Conservation (phyloP, 176 grass and related monocot genomes). For the Avena eriantha region DNA sequence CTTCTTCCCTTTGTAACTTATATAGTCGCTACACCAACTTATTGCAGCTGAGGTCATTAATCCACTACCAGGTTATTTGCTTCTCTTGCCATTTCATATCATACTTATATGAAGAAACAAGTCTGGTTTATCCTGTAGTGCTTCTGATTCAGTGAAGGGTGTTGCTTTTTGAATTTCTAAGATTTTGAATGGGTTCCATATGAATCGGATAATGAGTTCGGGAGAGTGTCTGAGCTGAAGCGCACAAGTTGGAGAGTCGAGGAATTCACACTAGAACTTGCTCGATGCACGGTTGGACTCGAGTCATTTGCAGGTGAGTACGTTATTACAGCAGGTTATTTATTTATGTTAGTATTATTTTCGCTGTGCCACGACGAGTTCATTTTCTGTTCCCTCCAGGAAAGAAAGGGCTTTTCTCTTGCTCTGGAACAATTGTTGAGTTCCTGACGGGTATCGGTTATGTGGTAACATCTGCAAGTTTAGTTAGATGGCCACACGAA, state of each 20-base stretch:
- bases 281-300: slow-evolving; percentile 37
- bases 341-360: slow-evolving; percentile 18
- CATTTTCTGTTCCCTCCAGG: not conserved
- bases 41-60: slow-evolving; percentile 22
- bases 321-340: not conserved
- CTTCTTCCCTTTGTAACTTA: not conserved
- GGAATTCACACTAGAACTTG: slow-evolving; percentile 30
- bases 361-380: not conserved
- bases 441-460: not conserved
- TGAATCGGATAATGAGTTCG: slow-evolving; percentile 31
- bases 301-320: slow-evolving; percentile 27
- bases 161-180: slow-evolving; percentile 6
- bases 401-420: slow-evolving; percentile 15
- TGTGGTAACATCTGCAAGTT: slow-evolving; percentile 41
- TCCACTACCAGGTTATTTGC: slow-evolving; percentile 19
- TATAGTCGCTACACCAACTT: not conserved
- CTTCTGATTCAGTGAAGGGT: not conserved
- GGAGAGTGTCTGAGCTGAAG: slow-evolving; percentile 29
- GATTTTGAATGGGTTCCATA: slow-evolving; percentile 21
- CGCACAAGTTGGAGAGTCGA: slow-evolving; percentile 9
- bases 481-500: slow-evolving; percentile 35
- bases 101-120: not conserved
- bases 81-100: slow-evolving; percentile 3
- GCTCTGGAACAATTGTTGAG: slow-evolving; percentile 35
- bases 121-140: not conserved